A percentile compares a stretch with the other conserved stretches of the same genome.
Conservation (phyloP, 768 basidiomycete species). For the Pluteus cervinus region DNA sequence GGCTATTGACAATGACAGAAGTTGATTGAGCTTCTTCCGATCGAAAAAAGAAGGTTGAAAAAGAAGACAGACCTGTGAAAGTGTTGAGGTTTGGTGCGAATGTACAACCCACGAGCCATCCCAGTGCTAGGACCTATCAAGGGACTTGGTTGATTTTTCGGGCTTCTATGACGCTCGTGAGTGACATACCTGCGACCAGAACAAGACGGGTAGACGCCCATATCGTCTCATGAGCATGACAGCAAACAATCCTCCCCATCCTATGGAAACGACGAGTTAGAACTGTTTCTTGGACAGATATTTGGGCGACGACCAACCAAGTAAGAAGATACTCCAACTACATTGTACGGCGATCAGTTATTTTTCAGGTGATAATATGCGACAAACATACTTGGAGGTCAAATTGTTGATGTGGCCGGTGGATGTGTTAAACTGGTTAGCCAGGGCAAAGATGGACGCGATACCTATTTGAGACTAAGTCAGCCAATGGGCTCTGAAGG, state of each 20-base stretch:
- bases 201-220: constrained; percentile 62
- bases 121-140: constrained; percentile 44
- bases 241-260: constrained; percentile 57
- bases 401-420: constrained; percentile 48
- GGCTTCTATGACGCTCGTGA: not conserved
- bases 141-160: not conserved
- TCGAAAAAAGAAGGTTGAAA: not conserved
- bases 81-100: constrained; percentile 51
- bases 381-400: constrained; percentile 35
- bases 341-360: constrained; percentile 5
- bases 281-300: not conserved
- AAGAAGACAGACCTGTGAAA: constrained; percentile 39
- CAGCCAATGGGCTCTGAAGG: not conserved
- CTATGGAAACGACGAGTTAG: constrained; percentile 17
- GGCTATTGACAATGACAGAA: constrained; percentile 25
- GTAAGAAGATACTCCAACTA: constrained; percentile 63
- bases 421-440: constrained; percentile 43
- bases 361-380: not conserved
- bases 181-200: constrained; percentile 58
- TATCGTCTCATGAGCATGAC: constrained; percentile 58
- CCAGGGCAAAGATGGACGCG: constrained; percentile 51
- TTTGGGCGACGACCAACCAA: constrained; percentile 30
- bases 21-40: too few relatives aligned
- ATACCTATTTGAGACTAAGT: constrained; percentile 31
- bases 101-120: constrained; percentile 39